A percentile compares a stretch with the other conserved stretches of the same genome.
These are phyloP conservation scores for Avena sativa DNA, from an alignment of 176 grass and related monocot genomes.

Conservation along the genomic window DNA sequence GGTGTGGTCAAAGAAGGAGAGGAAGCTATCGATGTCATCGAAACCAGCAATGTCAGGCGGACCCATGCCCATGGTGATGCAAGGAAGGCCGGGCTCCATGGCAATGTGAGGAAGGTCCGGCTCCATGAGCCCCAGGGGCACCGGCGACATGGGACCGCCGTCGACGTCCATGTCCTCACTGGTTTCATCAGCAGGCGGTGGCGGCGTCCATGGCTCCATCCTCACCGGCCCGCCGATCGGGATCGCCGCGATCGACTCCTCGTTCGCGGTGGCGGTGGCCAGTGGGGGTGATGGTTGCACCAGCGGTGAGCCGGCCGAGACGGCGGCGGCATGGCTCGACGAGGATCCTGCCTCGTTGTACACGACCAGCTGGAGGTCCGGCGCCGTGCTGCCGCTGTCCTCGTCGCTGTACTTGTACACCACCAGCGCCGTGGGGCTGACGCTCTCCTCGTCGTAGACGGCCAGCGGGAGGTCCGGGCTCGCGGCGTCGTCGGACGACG, in stretches of 20 bases:
- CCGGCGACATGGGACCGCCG: slow-evolving; percentile 27
- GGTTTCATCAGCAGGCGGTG: background rate
- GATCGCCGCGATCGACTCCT: slow-evolving; percentile 22
- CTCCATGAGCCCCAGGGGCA: slow-evolving; percentile 38
- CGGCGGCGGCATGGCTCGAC: background rate
- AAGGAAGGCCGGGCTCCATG: slow-evolving; percentile 33
- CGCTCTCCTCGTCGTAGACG: slow-evolving; percentile 43
- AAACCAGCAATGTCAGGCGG: slow-evolving; percentile 6
- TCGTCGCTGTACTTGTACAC: slow-evolving; percentile 38
- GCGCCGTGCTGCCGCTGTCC: background rate
- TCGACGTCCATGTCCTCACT: background rate
- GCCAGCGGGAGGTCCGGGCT: slow-evolving; percentile 18
- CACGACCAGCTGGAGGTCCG: background rate
- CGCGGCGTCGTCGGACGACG: slow-evolving; percentile 30
- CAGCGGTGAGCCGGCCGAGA: background rate
- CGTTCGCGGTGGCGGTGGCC: background rate
- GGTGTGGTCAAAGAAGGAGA: slow-evolving; percentile 45
- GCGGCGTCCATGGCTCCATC: background rate
- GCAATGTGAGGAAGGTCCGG: background rate
- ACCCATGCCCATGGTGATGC: slow-evolving; percentile 20
- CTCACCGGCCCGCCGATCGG: background rate
- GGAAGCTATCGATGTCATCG: slow-evolving; percentile 39
- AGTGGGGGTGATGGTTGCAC: background rate
- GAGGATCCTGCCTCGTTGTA: slow-evolving; percentile 40
- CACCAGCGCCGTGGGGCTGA: background rate